Conservation (phyloP, 2,329 filamentous ascomycete species). For the Diaporthe sp. region DNA sequence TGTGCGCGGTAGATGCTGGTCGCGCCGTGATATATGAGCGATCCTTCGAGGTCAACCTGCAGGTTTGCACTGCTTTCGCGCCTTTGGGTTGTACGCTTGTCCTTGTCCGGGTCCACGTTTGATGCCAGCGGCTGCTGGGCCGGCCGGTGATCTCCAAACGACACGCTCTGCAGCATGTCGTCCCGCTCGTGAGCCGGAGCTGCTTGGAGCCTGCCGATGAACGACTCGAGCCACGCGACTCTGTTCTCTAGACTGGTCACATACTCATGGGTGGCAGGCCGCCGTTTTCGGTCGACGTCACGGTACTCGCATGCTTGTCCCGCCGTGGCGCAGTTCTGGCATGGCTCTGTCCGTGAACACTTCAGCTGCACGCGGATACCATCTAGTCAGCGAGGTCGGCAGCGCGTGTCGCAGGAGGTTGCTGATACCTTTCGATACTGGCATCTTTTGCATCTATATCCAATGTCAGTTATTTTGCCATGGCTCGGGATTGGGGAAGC, state of each 20-base stretch:
- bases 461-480: neutral
- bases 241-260: slow-evolving; percentile 32
- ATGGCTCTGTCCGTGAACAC: slow-evolving; percentile 36
- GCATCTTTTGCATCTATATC: slow-evolving; percentile 24
- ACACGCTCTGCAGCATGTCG: neutral
- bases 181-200: slow-evolving; percentile 28
- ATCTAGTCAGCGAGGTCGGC: neutral
- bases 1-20: slow-evolving; percentile 42
- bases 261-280: slow-evolving; percentile 32
- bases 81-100: neutral
- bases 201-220: slow-evolving; percentile 31
- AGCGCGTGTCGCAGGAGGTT: neutral
- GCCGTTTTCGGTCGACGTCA: slow-evolving; percentile 31
- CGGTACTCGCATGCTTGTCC: slow-evolving; percentile 35
- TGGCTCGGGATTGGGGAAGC: neutral
- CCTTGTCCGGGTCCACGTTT: neutral
- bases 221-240: slow-evolving; percentile 35
- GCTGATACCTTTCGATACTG: slow-evolving; percentile 21
- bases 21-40: slow-evolving; percentile 36
- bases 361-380: slow-evolving; percentile 22
- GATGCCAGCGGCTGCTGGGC: neutral
- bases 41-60: slow-evolving; percentile 32
- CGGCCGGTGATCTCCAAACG: neutral
- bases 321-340: slow-evolving; percentile 31
- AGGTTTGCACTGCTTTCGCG: neutral